Evolutionary conservation across 306 rosid species (phyloP), one percentile per base, ranked within the genome.

Genomic region (Prunus mume): DNA sequence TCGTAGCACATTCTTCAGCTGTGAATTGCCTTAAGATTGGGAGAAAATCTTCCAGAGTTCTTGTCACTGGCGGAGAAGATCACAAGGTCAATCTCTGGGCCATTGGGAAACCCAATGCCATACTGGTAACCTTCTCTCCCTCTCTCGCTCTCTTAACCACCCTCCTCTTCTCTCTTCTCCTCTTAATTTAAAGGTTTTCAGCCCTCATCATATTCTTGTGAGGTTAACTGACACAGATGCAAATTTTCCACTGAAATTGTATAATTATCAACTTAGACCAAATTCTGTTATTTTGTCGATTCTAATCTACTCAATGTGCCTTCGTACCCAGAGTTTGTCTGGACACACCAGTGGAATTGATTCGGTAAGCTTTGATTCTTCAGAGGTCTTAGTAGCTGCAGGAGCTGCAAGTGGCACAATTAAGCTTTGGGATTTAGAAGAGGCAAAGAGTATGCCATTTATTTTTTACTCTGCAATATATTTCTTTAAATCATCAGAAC

Each of bases 41-140:
- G 51, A 81, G 93, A 80, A 96, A 92, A 79, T 75, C 99, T 20
- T 91, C 97, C 24, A 87, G 99, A 87, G 92, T 95, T 80, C 99
- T 95, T 80, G 97, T 95, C 79, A 95, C 99, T 3, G 99, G 99
- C 13, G 99, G 99, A 14, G 99, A 95, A 85, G 99, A 95, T 83
- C 97, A 88, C 87, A 95, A 95, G 88, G 99, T 95, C 85, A 95
- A 95, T 90, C 92, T 95, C 57, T 95, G 99, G 99, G 97, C 99
- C 78, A 95, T 95, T 83, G 99, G 99, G 50, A 95, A 95, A 80
- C 99, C 99, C 79, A 95, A 95, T 76, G 96, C 99, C 75, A 87
- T 92, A 80, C 89, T 92, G 95, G 98, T 94, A 83, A 46, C 89
- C 28, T 83, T 49, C 55, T 51, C 47, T 20, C 55, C 62, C 71